Conservation (phyloP, 768 basidiomycete species). For the Amanita rimosa region DNA sequence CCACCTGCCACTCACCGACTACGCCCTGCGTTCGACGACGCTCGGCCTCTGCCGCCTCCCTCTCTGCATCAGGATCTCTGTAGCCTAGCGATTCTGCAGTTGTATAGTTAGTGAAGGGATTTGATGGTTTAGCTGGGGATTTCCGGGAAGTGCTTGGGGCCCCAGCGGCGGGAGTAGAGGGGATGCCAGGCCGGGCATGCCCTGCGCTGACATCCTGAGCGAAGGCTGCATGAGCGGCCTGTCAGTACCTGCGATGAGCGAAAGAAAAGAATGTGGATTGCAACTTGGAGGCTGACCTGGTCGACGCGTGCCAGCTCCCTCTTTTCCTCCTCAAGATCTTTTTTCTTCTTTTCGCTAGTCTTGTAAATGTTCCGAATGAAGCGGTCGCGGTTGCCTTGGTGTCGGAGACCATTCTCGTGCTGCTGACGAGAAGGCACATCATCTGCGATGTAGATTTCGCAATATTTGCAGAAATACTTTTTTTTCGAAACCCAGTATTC, state of each 20-base stretch:
- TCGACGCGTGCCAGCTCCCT: constrained; percentile 82
- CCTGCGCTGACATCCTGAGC: constrained; percentile 70
- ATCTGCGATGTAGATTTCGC: constrained; percentile 93
- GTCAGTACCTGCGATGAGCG: constrained; percentile 5
- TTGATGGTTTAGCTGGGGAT: constrained; percentile 39
- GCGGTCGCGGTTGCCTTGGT: constrained; percentile 90
- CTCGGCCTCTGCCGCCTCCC: constrained; percentile 46
- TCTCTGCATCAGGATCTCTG: constrained; percentile 65
- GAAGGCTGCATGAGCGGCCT: constrained; percentile 77
- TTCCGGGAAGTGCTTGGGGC: constrained; percentile 22
- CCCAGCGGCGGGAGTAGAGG: constrained; percentile 11
- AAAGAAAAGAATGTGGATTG: not conserved
- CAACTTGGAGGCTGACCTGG: constrained; percentile 39
- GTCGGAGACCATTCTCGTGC: constrained; percentile 88
- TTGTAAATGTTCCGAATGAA: constrained; percentile 93
- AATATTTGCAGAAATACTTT: constrained; percentile 94
- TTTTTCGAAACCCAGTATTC: constrained; percentile 93
- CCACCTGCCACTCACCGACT: constrained; percentile 70
- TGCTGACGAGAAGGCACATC: constrained; percentile 86
- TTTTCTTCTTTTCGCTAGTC: constrained; percentile 77
- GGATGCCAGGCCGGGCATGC: constrained; percentile 27
- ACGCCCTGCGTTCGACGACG: constrained; percentile 53
- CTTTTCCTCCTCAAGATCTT: constrained; percentile 76
- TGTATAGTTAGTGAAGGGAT: constrained; percentile 76
- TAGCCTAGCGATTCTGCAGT: constrained; percentile 83